Percentiles rank a stretch among this genome's conserved stretches.
phyloP scores from a whole-genome alignment of 2,329 filamentous ascomycete genomes.

The Aureobasidium melanogenum region DNA sequence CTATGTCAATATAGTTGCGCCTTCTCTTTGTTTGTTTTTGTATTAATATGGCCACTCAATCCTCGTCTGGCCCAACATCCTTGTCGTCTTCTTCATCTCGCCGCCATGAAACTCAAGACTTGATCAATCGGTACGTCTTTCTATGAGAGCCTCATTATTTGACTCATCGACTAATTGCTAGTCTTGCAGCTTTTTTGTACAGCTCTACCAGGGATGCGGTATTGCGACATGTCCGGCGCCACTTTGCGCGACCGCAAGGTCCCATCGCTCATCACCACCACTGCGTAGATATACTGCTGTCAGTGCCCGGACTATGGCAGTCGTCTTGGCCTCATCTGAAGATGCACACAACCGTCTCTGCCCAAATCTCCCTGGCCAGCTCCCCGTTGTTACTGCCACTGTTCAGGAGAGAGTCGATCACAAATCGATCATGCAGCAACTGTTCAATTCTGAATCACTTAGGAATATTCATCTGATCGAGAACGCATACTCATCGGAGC shows the following conservation, averaged over 20 bases:
- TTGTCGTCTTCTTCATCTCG: neutral
- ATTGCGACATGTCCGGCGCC: conserved; percentile 56
- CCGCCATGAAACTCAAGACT: neutral
- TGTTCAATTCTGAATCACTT: conserved; percentile 29
- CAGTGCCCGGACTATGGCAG: conserved; percentile 70
- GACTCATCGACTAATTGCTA: neutral
- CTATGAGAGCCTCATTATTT: neutral
- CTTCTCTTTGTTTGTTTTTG: neutral
- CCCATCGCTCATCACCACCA: conserved; percentile 55
- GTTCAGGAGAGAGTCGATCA: conserved; percentile 32
- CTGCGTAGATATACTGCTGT: conserved; percentile 68
- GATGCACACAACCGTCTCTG: conserved; percentile 64
- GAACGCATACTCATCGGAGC: neutral
- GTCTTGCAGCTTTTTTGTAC: conserved; percentile 58
- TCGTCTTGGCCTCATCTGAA: conserved; percentile 67
- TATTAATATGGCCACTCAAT: neutral
- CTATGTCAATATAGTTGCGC: neutral
- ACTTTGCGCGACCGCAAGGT: conserved; percentile 70
- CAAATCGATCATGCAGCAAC: conserved; percentile 50
- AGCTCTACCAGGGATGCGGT: conserved; percentile 70
- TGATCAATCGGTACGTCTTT: conserved; percentile 7
- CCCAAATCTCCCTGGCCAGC: conserved; percentile 27
- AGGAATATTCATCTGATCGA: neutral
- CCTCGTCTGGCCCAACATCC: neutral
- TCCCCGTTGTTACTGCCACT: neutral